These are phyloP conservation scores for Biscogniauxia marginata DNA, from an alignment of 2,329 filamentous ascomycete genomes.

Conservation along the genomic window DNA sequence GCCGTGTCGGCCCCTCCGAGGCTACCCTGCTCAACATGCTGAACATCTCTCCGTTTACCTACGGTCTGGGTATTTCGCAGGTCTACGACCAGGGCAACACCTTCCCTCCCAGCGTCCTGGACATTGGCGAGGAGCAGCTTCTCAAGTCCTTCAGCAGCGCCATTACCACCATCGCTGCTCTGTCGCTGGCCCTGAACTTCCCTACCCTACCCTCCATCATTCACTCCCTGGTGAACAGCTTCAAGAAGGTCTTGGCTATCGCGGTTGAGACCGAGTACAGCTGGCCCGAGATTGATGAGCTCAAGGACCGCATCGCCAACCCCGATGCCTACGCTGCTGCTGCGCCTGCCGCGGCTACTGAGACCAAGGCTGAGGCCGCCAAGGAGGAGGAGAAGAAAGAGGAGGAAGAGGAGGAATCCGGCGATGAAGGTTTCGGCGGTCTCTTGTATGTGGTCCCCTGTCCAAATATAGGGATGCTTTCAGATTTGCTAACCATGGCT, in stretches of 20 bases:
- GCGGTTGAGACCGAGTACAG: conserved; percentile 87
- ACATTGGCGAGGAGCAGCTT: conserved; percentile 94
- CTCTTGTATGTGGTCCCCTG: conserved; percentile 59
- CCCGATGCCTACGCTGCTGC: conserved; percentile 91
- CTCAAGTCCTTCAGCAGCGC: conserved; percentile 78
- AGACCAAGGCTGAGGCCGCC: conserved; percentile 46
- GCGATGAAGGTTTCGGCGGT: conserved; percentile 73
- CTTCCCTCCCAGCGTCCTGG: conserved; percentile 82
- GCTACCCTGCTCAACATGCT: conserved; percentile 99
- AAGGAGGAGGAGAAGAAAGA: conserved; percentile 63
- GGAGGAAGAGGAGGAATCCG: conserved; percentile 68
- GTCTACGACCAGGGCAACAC: conserved; percentile 97
- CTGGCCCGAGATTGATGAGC: conserved; percentile 94
- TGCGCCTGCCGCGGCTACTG: conserved; percentile 65
- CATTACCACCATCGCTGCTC: conserved; percentile 80
- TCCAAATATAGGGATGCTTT: background rate
- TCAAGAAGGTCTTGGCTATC: conserved; percentile 94
- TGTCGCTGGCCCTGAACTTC: conserved; percentile 93
- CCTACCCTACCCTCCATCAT: conserved; percentile 94
- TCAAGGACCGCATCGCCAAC: conserved; percentile 99
- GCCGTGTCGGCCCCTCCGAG: conserved; percentile 98
- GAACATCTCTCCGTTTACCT: conserved; percentile 99
- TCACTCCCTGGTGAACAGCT: conserved; percentile 93
- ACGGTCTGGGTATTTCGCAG: conserved; percentile 94
- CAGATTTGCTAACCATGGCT: conserved; percentile 38